Conservation (phyloP, 2,329 filamentous ascomycete species). For the Pyrenophora seminiperda region DNA sequence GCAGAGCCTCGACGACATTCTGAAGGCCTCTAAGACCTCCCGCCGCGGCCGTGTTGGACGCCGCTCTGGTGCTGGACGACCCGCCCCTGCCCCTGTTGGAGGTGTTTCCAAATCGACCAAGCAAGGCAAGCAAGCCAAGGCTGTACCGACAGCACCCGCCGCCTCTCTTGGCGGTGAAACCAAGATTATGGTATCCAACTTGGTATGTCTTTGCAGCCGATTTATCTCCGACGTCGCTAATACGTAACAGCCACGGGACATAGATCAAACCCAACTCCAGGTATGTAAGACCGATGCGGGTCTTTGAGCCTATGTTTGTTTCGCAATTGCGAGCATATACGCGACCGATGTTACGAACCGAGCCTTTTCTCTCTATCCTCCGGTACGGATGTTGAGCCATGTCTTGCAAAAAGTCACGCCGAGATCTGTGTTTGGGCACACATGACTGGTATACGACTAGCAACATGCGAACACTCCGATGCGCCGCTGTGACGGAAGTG, state of each 20-base stretch:
- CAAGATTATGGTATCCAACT: conserved; percentile 98
- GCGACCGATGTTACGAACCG: conserved; percentile 42
- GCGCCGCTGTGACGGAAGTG: conserved; percentile 35
- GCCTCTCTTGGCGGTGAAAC: conserved; percentile 71
- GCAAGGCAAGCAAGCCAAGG: conserved; percentile 62
- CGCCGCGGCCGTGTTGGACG: conserved; percentile 56
- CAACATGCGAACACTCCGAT: conserved; percentile 40
- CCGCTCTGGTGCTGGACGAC: conserved; percentile 54
- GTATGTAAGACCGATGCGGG: conserved; percentile 85
- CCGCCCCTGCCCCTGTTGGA: conserved; percentile 73
- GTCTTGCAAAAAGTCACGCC: conserved; percentile 36
- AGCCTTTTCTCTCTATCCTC: conserved; percentile 21
- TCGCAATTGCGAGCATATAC: conserved; percentile 40
- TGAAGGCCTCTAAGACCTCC: conserved; percentile 67
- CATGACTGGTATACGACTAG: conserved; percentile 39
- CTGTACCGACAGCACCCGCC: conserved; percentile 67
- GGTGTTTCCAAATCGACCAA: conserved; percentile 81
- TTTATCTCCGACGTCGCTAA: conserved; percentile 53
- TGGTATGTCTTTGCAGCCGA: conserved; percentile 67
- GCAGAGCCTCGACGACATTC: conserved; percentile 95
- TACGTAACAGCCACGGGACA: conserved; percentile 79
- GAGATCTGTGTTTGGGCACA: conserved; percentile 37
- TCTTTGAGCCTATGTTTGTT: conserved; percentile 48
- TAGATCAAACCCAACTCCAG: conserved; percentile 97
- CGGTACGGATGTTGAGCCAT: conserved; percentile 36